Evolutionary conservation across 2,329 filamentous ascomycete genomes (phyloP).

Genomic region (Xylariaceae sp.): DNA sequence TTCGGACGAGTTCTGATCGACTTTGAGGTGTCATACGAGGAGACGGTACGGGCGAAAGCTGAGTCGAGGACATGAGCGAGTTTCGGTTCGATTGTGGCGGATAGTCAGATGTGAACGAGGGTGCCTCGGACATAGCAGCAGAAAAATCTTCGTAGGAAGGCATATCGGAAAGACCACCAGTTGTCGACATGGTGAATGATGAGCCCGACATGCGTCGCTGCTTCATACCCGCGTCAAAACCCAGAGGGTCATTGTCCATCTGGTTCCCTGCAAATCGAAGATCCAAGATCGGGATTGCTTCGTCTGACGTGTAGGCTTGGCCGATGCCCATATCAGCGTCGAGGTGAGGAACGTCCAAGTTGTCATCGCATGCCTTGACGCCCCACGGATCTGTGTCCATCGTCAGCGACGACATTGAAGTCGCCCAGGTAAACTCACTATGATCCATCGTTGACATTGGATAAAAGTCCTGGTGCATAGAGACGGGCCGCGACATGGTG

Average conservation of each 20-base stretch:
- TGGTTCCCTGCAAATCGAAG: constrained; percentile 46
- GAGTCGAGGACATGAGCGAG: constrained; percentile 66
- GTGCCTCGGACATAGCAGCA: constrained; percentile 60
- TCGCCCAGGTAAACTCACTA: constrained; percentile 35
- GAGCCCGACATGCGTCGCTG: constrained; percentile 66
- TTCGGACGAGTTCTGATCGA: constrained; percentile 57
- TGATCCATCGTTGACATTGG: constrained; percentile 45
- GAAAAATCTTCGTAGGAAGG: constrained; percentile 69
- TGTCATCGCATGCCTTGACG: constrained; percentile 54
- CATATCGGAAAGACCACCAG: constrained; percentile 61
- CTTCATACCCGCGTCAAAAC: constrained; percentile 49
- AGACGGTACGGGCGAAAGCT: constrained; percentile 69
- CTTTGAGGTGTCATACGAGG: constrained; percentile 61
- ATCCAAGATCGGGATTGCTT: constrained; percentile 59
- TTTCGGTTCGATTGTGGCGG: constrained; percentile 63
- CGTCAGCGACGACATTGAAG: constrained; percentile 17
- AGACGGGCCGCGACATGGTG: constrained; percentile 49
- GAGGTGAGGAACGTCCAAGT: constrained; percentile 49
- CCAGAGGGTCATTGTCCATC: constrained; percentile 47
- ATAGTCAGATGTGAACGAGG: constrained; percentile 63
- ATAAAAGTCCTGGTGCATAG: constrained; percentile 56
- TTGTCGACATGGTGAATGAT: constrained; percentile 68
- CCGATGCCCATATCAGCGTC: constrained; percentile 57
- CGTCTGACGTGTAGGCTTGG: constrained; percentile 59
- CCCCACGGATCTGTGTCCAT: constrained; percentile 41